Conservation (phyloP, 164 flowering plant genomes). For the Houttuynia cordata region DNA sequence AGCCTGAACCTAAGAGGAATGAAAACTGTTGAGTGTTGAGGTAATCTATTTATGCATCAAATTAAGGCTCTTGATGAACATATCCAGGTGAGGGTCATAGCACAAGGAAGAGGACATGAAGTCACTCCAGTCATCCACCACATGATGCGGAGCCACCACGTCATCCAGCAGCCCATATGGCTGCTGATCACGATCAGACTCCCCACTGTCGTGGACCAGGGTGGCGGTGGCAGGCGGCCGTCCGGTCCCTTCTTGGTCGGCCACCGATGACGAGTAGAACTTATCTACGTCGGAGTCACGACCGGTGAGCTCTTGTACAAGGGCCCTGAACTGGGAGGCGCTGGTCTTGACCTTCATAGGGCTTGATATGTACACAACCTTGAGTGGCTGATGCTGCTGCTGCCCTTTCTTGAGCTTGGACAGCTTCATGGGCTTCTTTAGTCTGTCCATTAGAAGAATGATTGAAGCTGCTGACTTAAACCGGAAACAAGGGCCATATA, state of each 20-base stretch:
- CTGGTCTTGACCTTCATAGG: conserved; percentile 74
- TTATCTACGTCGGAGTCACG: conserved; percentile 7
- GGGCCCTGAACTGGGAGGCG: conserved; percentile 53
- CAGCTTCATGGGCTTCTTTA: no score
- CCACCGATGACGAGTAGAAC: not conserved
- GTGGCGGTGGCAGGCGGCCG: conserved; percentile 2
- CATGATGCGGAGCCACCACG: conserved; percentile 17
- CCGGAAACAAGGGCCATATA: no score
- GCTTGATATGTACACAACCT: conserved; percentile 71
- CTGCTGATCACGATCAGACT: conserved; percentile 1
- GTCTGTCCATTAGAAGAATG: no score
- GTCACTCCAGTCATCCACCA: conserved; percentile 21
- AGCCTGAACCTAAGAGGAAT: no score
- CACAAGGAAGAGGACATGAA: conserved; percentile 13
- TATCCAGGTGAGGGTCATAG: conserved; percentile 13
- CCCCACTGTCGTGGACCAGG: conserved; percentile 1
- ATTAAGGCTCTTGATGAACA: conserved; percentile 9
- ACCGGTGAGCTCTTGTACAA: conserved; percentile 84
- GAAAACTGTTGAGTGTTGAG: no score
- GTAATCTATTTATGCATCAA: conserved; percentile 3
- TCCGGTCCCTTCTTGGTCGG: not conserved
- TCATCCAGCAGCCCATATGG: conserved; percentile 19
- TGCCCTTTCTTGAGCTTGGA: not conserved
- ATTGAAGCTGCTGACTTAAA: no score
- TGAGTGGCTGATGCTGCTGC: conserved; percentile 17